Evolutionary conservation across 176 grass and related monocot species (phyloP), one percentile per base, ranked within the genome.

Genomic region (Metroxylon sagu): DNA sequence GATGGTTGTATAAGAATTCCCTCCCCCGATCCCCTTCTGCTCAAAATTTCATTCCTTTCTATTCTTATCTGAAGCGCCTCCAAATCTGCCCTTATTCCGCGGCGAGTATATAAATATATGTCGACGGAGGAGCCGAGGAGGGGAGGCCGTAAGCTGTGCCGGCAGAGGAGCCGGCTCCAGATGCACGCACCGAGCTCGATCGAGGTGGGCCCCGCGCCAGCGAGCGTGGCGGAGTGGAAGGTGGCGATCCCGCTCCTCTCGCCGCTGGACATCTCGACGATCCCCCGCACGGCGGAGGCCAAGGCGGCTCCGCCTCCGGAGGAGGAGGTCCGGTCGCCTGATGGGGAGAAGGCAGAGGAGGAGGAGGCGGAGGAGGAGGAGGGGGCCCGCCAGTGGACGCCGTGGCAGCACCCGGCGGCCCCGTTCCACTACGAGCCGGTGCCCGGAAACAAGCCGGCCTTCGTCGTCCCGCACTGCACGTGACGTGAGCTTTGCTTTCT

Each of bases 181-280:
- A 72, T 71, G 76, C 76, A 65, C 26, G 76, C 76, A 6, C 76
- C 76, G 0, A 53, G 67, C 21, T 71, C 68, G 8, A 79, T 79
- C 66, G 61, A 65, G 60, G 67, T 79, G 5, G 28, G 59, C 2
- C 67, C 67, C 4, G 26, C 60, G 63, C 12, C 66, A 5, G 48
- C 58, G 6, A 52, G 52, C 14, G 49, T 79, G 17, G 54, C 76
- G 16, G 67, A 71, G 14, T 79, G 76, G 76, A 61, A 53, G 56
- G 67, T 55, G 29, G 65, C 76, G 4, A 79, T 79, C 55, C 76
- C 76, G 1, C 76, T 79, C 17, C 76, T 79, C 23, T 79, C 76
- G 5, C 76, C 76, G 25, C 68, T 79, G 10, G 76, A 79, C 50
- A 56, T 71, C 18, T 71, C 68, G 5, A 60, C 76, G 0, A 35